These are phyloP conservation scores for Microglena sp. DNA, from an alignment of 139 green algal genomes.

Conservation along the genomic window DNA sequence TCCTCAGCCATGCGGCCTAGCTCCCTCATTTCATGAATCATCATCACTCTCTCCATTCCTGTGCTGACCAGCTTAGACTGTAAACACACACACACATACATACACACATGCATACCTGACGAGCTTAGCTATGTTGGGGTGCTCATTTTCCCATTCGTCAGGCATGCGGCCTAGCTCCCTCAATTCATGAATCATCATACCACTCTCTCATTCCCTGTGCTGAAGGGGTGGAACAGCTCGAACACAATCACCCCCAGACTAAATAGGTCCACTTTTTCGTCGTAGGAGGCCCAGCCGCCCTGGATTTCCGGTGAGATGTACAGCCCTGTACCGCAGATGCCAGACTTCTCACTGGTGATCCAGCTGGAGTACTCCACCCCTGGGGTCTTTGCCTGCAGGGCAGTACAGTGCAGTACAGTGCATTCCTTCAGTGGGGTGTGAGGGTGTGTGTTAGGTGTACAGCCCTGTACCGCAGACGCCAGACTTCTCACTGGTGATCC, in stretches of 20 bases:
- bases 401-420: no score
- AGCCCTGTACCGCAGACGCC: slow-evolving; percentile 61
- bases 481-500: slow-evolving; percentile 43
- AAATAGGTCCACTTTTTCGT: slow-evolving; percentile 82
- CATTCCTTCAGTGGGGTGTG: no score
- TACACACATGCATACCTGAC: slow-evolving; percentile 26
- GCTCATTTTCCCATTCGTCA: slow-evolving; percentile 38
- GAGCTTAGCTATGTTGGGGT: slow-evolving; percentile 41
- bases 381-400: no score
- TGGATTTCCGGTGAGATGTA: slow-evolving; percentile 79
- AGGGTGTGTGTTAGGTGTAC: slow-evolving; percentile 79
- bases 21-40: no score
- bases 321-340: slow-evolving; percentile 57
- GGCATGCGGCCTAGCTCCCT: slow-evolving; percentile 52
- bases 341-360: slow-evolving; percentile 47
- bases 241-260: slow-evolving; percentile 77
- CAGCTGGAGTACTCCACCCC: no score
- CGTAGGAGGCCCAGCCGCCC: slow-evolving; percentile 57
- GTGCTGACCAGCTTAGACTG: not conserved
- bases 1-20: no score
- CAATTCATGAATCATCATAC: slow-evolving; percentile 63
- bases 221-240: slow-evolving; percentile 86
- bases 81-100: not conserved
- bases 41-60: no score
- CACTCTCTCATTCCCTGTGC: slow-evolving; percentile 79